A percentile compares a stretch with the other conserved stretches of the same genome.
Evolutionary conservation across 257 asterid genomes (phyloP).

Genomic region (Gentiana straminea): DNA sequence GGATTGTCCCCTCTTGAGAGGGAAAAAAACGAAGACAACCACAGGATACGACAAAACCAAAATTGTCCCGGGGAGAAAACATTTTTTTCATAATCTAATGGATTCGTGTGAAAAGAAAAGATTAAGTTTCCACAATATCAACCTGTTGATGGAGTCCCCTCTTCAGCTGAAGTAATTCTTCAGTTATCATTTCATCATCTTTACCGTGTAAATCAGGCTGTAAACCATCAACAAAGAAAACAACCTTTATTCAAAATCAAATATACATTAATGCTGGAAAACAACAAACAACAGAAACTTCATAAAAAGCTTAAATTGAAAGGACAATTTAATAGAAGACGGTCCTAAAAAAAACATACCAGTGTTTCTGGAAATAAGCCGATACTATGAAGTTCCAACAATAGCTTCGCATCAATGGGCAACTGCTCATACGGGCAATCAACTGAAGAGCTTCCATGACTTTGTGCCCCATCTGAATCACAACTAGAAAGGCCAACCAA

Average conservation of each 20-base stretch:
- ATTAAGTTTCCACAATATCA: conserved; percentile 5
- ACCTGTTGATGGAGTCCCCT: conserved; percentile 66
- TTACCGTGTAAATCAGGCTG: conserved; percentile 90
- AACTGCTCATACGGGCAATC: conserved; percentile 65
- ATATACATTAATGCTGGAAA: neutral
- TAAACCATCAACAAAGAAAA: conserved; percentile 9
- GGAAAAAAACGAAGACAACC: too few species aligned
- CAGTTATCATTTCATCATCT: conserved; percentile 57
- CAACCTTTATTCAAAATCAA: neutral
- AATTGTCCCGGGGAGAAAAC: too few species aligned
- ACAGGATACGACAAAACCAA: too few species aligned
- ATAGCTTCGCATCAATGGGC: conserved; percentile 59
- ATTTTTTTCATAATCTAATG: too few species aligned
- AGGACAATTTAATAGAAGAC: neutral
- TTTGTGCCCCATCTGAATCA: conserved; percentile 38
- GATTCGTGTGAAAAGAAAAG: too few species aligned
- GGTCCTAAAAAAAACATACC: conserved; percentile 42
- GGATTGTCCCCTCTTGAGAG: too few species aligned
- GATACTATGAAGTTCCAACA: conserved; percentile 70
- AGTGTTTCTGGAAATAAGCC: conserved; percentile 65
- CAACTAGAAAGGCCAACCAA: conserved; percentile 48
- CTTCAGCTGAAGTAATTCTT: conserved; percentile 61
- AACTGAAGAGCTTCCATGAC: conserved; percentile 30
- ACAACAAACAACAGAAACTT: conserved; percentile 6
- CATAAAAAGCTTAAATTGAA: conserved; percentile 1